These are phyloP conservation scores for Fraxinus anomala DNA, from an alignment of 257 asterid genomes.

Conservation along the genomic window DNA sequence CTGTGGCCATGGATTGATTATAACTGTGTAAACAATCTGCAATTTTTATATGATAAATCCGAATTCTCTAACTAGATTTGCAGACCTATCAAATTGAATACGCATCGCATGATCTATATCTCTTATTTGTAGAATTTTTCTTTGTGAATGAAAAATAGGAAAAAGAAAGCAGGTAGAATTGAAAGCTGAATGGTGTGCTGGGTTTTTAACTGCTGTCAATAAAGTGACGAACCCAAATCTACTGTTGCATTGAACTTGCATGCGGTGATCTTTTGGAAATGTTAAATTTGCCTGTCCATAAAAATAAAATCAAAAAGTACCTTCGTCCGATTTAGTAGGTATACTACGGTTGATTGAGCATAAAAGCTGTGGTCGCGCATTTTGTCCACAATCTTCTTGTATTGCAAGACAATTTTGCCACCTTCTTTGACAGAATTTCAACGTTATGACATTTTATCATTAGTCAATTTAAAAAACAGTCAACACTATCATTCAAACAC, in stretches of 20 bases:
- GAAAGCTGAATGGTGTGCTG: not conserved
- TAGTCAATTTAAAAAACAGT: too few species aligned
- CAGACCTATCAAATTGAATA: not conserved
- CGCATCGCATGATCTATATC: not conserved
- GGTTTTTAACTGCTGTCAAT: slow-evolving; percentile 1
- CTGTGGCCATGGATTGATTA: slow-evolving; percentile 47
- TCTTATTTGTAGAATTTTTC: not conserved
- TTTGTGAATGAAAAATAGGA: not conserved
- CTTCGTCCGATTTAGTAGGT: too few species aligned
- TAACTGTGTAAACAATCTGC: slow-evolving; percentile 7
- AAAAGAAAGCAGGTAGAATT: not conserved
- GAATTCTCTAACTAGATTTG: not conserved
- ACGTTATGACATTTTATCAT: too few species aligned
- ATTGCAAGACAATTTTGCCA: too few species aligned
- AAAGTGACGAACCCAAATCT: not conserved
- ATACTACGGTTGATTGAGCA: too few species aligned
- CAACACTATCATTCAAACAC: too few species aligned
- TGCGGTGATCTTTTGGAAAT: not conserved
- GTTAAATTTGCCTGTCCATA: too few species aligned
- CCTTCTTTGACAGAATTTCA: too few species aligned
- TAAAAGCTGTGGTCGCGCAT: too few species aligned
- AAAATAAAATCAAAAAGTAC: too few species aligned
- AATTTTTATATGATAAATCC: slow-evolving; percentile 5
- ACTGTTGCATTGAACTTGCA: slow-evolving; percentile 8
- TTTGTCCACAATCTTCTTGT: too few species aligned